Conservation (phyloP, 345 rosid species). For the Ricinus communis region DNA sequence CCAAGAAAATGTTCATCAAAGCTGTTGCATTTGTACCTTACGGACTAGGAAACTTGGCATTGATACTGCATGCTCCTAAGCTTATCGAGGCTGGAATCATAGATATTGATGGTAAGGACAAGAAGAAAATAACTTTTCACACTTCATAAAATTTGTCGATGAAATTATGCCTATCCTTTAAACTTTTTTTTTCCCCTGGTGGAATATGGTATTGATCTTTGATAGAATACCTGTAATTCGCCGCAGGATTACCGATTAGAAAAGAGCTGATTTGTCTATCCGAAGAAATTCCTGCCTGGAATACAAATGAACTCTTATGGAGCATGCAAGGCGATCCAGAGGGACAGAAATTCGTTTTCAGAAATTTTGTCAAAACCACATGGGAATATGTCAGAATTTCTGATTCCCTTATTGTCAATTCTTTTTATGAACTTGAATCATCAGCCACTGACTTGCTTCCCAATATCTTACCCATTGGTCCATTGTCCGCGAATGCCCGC, state of each 20-base stretch:
- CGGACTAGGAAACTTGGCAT: constrained; percentile 8
- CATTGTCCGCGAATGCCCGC: constrained; percentile 17
- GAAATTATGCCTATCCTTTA: not conserved
- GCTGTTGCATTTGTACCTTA: not conserved
- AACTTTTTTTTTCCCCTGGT: too few relatives aligned
- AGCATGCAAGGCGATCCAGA: constrained; percentile 2
- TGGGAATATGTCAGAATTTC: constrained; percentile 8
- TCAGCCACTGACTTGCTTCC: constrained; percentile 18
- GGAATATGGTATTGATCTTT: too few relatives aligned
- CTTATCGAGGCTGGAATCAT: constrained; percentile 25
- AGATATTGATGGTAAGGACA: constrained; percentile 24
- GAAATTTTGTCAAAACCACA: not conserved
- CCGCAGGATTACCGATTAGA: constrained; percentile 18
- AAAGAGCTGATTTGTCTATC: constrained; percentile 18
- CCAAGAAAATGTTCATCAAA: constrained; percentile 5
- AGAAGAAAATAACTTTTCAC: not conserved
- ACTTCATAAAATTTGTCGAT: not conserved
- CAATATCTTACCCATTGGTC: constrained; percentile 31
- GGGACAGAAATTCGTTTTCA: not conserved
- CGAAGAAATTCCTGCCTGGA: constrained; percentile 24
- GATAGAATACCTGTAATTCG: not conserved
- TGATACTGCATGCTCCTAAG: constrained; percentile 9
- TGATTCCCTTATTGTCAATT: constrained; percentile 24
- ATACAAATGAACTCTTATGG: constrained; percentile 21
- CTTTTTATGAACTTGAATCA: constrained; percentile 32